Evolutionary conservation across 163 green algal species (phyloP), one percentile per base, ranked within the genome.

Genomic region (Chlorella variabilis): DNA sequence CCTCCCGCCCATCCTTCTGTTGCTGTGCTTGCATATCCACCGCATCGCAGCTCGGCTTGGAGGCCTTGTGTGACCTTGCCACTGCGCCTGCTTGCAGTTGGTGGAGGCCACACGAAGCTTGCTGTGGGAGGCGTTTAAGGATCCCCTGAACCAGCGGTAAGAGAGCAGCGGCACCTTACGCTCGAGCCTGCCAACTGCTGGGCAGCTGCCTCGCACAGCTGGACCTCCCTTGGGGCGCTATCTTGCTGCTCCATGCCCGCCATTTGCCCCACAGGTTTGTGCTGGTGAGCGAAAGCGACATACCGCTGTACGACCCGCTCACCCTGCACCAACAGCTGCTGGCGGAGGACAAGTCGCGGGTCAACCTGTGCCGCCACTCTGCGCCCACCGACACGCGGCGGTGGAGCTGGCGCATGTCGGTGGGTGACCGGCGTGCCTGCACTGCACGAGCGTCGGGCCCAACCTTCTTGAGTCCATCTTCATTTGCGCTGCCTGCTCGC

Each of bases 261-360:
- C n/a, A n/a, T n/a, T 18, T 6, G 21, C 56, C 27, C 4, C 34
- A 31, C 80, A 81, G 80, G 49, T 92, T 95, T 76, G 56, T 95
- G 58, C 88, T 95, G 29, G 41, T 93, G 27, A 89, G 73, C 41
- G 91, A 93, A 78, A 85, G 78, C 23, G 91, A 87, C 79, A 75
- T 91, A 1, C 91, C 91, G 39, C 58, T 93, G 58, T 91, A 92
- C 81, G 81, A 91, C 62, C 89, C 88, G 8, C 48, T 86, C 33
- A 83, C 87, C 8, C 23, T 92, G 23, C 92, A 87, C 69, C 62
- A 84, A 38, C 88, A 93, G 81, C 75, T 93, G 20, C 69, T 93
- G 67, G 59, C 65, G 18, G 86, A 91, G 69, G 13, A 25, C 21
- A 62, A 79, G 78, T 89, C 82, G 38, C 78, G 89, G 29, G 63